Base-by-base conservation (phyloP, 2,329 filamentous ascomycete genomes). In the Mariannaea elegans region DNA sequence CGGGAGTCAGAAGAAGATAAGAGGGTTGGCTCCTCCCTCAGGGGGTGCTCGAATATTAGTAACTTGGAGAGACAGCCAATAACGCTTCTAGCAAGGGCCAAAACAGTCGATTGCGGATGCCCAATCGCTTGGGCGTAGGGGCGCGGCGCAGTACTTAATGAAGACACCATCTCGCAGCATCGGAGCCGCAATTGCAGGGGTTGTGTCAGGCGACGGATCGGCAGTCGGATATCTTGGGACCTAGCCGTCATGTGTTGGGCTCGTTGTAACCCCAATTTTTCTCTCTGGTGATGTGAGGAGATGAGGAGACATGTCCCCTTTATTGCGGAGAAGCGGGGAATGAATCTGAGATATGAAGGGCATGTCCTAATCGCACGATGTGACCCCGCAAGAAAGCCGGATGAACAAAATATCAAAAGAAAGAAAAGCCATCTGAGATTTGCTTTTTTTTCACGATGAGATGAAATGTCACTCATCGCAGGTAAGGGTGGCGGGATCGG, bases 61-160 rank as follows among this genome's bases (percentile, higher is more conserved):
- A 19, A 19, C 16, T 19, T n/a, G n/a, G n/a, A n/a, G n/a, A n/a
- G n/a, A n/a, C n/a, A n/a, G n/a, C n/a, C n/a, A n/a, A 21, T 3
- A 12, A 36, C 16, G 38, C 31, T 34, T 23, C 13, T 23, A 23
- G 12, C 50, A 44, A 18, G 29, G 50, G 29, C 16, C 7, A n/a
- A 29, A 13, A 27, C n/a, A 50, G 29, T 16, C 18, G 7, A 10
- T 32, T 29, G 24, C 44, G 44, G 44, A 38, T 9, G 19, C 6
- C 21, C 41, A 45, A 27, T 45, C 29, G 50, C 32, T 54, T 54
- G 27, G n/a, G 23, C n/a, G 41, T 39, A 46, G 31, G 4, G 31
- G 21, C 41, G 41, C 16, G 32, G 51, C 51, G 46, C 51, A 32
- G 19, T 38, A n/a, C n/a, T n/a, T n/a, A 39, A 46, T 39, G 42